phyloP scores from a whole-genome alignment of 176 grass and related monocot genomes.

The Cenchrus purpureus region DNA sequence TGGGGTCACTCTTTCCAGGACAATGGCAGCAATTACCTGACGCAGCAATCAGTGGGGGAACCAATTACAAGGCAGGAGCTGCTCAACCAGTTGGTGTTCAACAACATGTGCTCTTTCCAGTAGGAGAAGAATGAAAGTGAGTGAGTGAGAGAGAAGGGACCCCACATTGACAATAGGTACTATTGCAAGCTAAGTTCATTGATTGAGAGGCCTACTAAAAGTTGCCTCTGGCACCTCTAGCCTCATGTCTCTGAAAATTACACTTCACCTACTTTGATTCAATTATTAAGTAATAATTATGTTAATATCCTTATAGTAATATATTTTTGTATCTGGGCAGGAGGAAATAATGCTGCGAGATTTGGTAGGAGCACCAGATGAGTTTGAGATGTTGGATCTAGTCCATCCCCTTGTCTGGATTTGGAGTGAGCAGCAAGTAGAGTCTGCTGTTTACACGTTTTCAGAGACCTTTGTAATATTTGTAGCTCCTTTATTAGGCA shows the following conservation, averaged over 20 bases:
- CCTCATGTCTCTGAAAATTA: slow-evolving; percentile 27
- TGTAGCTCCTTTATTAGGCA: slow-evolving; percentile 44
- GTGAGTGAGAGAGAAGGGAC: slow-evolving; percentile 31
- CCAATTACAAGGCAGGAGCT: slow-evolving; percentile 71
- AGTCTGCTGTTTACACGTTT: slow-evolving; percentile 40
- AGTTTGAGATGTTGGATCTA: slow-evolving; percentile 74
- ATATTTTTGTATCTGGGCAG: slow-evolving; percentile 35
- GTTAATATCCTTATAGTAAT: slow-evolving; percentile 7
- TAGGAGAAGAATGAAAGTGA: slow-evolving; percentile 50
- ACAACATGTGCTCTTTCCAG: slow-evolving; percentile 78
- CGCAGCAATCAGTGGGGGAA: slow-evolving; percentile 71
- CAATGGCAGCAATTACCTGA: slow-evolving; percentile 53
- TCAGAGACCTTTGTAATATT: slow-evolving; percentile 36
- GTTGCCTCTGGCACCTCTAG: slow-evolving; percentile 13
- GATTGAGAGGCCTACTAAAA: slow-evolving; percentile 39
- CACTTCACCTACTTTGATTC: slow-evolving; percentile 14
- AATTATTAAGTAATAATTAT: neutral
- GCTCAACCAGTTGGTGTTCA: slow-evolving; percentile 76
- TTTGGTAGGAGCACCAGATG: slow-evolving; percentile 56
- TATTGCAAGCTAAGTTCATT: slow-evolving; percentile 44
- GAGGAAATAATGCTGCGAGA: slow-evolving; percentile 60
- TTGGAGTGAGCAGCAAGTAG: slow-evolving; percentile 38
- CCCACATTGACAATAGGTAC: slow-evolving; percentile 68
- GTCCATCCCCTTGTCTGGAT: slow-evolving; percentile 70
- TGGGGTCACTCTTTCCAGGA: slow-evolving; percentile 56